Conservation (phyloP, 345 rosid genomes). For the Draba incana region DNA sequence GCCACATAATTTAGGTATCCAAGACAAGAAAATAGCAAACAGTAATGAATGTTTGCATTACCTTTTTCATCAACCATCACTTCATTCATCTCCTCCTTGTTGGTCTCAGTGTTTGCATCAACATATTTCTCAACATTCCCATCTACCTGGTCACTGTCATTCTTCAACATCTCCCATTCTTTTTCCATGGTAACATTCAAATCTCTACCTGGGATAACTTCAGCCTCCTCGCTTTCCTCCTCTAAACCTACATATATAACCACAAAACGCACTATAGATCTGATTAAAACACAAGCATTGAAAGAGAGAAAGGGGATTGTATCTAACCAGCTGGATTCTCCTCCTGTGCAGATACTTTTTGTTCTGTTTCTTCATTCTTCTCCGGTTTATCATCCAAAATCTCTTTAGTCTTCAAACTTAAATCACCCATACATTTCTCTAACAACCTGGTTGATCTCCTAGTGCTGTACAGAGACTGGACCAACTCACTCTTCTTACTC, state of each 20-base stretch:
- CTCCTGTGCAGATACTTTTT: slow-evolving; percentile 21
- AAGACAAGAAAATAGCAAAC: not conserved
- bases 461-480: slow-evolving; percentile 56
- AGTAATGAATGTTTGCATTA: not conserved
- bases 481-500: slow-evolving; percentile 32
- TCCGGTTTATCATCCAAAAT: slow-evolving; percentile 20
- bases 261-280: not conserved
- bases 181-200: slow-evolving; percentile 40
- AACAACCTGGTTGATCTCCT: slow-evolving; percentile 76
- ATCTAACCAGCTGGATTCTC: slow-evolving; percentile 30
- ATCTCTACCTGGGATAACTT: slow-evolving; percentile 36
- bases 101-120: slow-evolving; percentile 27
- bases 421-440: slow-evolving; percentile 57
- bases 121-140: slow-evolving; percentile 13
- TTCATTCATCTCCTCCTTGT: slow-evolving; percentile 18
- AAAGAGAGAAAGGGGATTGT: not conserved
- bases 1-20: slow-evolving; percentile 1
- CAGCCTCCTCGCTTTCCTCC: slow-evolving; percentile 22
- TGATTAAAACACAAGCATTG: not conserved
- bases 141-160: slow-evolving; percentile 6
- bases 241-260: slow-evolving; percentile 29
- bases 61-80: slow-evolving; percentile 20
- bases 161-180: slow-evolving; percentile 38
- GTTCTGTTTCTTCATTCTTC: slow-evolving; percentile 17
- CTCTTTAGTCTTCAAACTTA: slow-evolving; percentile 53